A percentile compares a stretch with the other conserved stretches of the same genome.
phyloP scores from a whole-genome alignment of 2,329 filamentous ascomycete genomes.

The Nigrospora osmanthi region DNA sequence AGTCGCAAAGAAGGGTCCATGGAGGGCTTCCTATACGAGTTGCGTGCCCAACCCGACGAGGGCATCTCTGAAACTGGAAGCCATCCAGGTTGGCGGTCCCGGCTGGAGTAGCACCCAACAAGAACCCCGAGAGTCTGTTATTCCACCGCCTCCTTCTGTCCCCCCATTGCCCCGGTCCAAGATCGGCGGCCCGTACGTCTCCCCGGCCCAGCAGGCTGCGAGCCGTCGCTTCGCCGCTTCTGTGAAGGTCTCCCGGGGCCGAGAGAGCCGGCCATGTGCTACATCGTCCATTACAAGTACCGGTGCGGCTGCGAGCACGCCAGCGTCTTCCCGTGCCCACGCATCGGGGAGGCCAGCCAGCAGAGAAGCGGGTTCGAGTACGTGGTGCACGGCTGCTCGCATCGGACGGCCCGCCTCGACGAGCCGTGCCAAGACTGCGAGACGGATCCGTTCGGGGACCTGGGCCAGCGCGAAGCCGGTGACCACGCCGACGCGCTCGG shows the following conservation, averaged over 20 bases:
- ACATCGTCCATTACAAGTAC: slow-evolving; percentile 9
- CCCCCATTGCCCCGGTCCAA: background rate
- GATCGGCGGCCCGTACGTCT: background rate
- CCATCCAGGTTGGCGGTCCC: no score
- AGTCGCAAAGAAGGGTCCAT: no score
- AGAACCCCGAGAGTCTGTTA: no score
- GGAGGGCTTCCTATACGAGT: no score
- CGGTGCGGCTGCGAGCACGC: slow-evolving; percentile 7
- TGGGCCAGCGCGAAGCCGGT: no score
- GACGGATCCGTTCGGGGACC: no score
- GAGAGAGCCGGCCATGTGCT: background rate
- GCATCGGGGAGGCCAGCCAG: no score
- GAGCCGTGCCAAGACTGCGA: slow-evolving; percentile 8
- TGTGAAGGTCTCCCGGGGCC: background rate
- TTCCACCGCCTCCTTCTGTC: no score
- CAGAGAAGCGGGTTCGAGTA: background rate
- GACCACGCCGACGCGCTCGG: no score
- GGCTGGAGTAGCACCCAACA: no score
- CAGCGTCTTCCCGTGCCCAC: slow-evolving; percentile 5
- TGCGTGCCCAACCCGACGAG: no score
- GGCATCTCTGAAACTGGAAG: no score
- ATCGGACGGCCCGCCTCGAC: slow-evolving; percentile 1
- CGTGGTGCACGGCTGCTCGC: background rate
- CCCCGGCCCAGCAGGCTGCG: background rate
- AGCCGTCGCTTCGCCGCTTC: background rate